These are phyloP conservation scores for Pyropia yezoensis DNA, from an alignment of 23 red algal species.

Conservation along the genomic window DNA sequence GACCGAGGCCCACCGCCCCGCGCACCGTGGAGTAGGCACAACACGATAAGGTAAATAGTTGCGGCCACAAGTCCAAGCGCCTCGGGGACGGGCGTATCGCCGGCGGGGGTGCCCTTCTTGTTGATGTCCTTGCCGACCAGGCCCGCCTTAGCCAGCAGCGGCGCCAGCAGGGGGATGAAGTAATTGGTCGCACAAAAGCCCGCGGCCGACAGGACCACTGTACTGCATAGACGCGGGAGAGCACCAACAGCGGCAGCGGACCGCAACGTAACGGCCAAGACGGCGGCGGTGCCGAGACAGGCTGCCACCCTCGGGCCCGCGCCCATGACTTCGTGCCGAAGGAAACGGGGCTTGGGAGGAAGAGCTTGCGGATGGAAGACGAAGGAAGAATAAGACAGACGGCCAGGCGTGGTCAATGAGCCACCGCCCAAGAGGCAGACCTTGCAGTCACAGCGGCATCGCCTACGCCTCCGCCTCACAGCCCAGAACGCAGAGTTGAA, in stretches of 20 bases:
- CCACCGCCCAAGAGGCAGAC: too few species aligned
- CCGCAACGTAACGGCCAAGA: constrained; percentile 4
- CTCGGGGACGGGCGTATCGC: constrained; percentile 54
- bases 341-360: too few species aligned
- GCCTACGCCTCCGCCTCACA: too few species aligned
- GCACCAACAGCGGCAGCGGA: constrained; percentile 1
- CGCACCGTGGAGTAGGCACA: constrained; percentile 70
- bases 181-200: constrained; percentile 15
- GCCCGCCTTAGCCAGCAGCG: constrained; percentile 52
- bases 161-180: constrained; percentile 37
- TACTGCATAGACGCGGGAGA: constrained; percentile 7
- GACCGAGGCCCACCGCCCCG: too few species aligned
- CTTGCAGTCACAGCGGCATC: too few species aligned
- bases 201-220: constrained; percentile 9
- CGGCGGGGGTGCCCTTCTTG: constrained; percentile 60
- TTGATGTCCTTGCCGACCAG: constrained; percentile 90
- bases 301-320: too few species aligned
- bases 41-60: constrained; percentile 73
- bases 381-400: too few species aligned
- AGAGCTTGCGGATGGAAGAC: too few species aligned
- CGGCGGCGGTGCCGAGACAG: background rate
- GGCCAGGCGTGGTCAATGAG: too few species aligned
- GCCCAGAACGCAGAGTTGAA: too few species aligned
- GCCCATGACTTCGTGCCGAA: too few species aligned
- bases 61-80: constrained; percentile 76